Evolutionary conservation across 306 rosid genomes (phyloP), one percentile per base, ranked within the genome.

Genomic region (Vigna reflexopilosa): DNA sequence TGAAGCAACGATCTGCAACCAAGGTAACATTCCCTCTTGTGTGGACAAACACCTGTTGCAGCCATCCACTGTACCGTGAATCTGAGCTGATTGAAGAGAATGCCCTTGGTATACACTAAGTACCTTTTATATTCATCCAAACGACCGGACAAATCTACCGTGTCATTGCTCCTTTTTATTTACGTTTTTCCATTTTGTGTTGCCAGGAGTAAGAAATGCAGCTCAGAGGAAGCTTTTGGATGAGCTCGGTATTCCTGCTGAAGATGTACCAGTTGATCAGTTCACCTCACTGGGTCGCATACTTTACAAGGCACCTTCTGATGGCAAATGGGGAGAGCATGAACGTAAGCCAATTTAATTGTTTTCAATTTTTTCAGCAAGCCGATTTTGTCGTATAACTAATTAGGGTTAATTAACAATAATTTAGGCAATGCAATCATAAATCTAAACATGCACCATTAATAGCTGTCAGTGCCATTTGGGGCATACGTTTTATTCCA

Each of bases 31-130:
- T 96, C 82, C 99, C 99, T 50, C 99, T 93, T 62, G 99, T 93
- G 80, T 96, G 99, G 99, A 96, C 99, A 40, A 93, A 96, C 85
- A 91, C 99, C 65, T 96, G 99, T 86, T 96, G 99, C 83, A 96
- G 99, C 93, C 99, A 96, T 80, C 99, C 99, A 19, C 85, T 96
- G 64, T 89, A 87, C 84, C 96, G 97, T 63, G 98, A 96, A 80
- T 93, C 98, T 75, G 99, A 96, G 88, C 97, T 96, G 78, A 91
- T 93, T 32, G 89, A 84, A 1, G 94, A 96, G 79, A 80, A 87
- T 52, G 69, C 84, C 67, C 97, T 93, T 63, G 99, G 99, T 96
- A 87, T 73, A 42, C 75, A 56, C 51, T 38, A 51, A 50, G 55
- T 64, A 15, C 32, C 47, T 22, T 56, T 19, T 38, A 40, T 47